These are phyloP conservation scores for Fusarium incarnatum DNA, from an alignment of 2,329 filamentous ascomycete species.

Conservation along the genomic window DNA sequence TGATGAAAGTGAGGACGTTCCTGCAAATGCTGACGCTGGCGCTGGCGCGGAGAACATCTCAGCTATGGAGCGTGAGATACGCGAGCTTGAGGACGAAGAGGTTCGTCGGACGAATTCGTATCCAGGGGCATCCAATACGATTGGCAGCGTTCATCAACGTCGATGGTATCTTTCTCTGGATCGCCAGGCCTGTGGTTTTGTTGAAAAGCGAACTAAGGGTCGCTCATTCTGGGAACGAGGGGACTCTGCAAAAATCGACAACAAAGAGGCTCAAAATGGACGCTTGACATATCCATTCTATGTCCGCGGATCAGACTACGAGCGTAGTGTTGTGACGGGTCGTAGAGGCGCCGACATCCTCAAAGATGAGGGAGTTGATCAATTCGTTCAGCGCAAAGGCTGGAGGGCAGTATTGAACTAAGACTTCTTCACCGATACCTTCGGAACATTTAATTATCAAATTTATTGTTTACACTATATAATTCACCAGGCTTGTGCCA, in stretches of 20 bases:
- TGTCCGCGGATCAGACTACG: conserved; percentile 68
- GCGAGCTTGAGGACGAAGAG: conserved; percentile 62
- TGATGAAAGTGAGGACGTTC: conserved; percentile 32
- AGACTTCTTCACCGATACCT: conserved; percentile 10
- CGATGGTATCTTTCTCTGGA: conserved; percentile 75
- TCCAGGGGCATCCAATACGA: conserved; percentile 71
- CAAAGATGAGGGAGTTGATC: conserved; percentile 68
- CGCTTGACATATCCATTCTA: conserved; percentile 67
- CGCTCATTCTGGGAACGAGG: conserved; percentile 25
- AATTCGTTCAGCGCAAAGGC: conserved; percentile 68
- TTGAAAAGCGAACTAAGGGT: conserved; percentile 47
- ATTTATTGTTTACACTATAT: conserved; percentile 34
- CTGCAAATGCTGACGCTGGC: conserved; percentile 32
- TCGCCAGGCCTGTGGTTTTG: conserved; percentile 68
- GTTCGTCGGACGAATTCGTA: conserved; percentile 74
- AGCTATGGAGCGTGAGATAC: conserved; percentile 55
- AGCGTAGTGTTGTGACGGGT: conserved; percentile 76
- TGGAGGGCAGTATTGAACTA: conserved; percentile 64
- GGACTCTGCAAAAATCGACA: background rate
- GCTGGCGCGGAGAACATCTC: conserved; percentile 41
- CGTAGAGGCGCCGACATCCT: conserved; percentile 69
- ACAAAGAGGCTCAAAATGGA: background rate
- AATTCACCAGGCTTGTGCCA: conserved; percentile 21
- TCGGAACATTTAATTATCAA: background rate
- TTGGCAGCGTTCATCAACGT: conserved; percentile 75